phyloP scores from a whole-genome alignment of 176 grass and related monocot species.

The Oryza brachyantha region DNA sequence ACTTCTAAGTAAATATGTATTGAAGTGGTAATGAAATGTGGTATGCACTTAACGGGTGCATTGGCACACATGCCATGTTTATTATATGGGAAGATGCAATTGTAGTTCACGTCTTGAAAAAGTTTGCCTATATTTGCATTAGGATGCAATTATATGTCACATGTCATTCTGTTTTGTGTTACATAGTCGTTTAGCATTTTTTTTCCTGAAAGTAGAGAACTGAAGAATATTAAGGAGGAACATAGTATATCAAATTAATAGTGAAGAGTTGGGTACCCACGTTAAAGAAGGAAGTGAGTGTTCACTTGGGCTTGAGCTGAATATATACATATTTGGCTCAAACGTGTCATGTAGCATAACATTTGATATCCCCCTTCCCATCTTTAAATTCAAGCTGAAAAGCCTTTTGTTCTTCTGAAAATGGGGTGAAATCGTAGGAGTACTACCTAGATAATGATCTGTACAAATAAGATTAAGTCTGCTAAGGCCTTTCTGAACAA shows the following conservation, averaged over 20 bases:
- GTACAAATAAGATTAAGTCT: not conserved
- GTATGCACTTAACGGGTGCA: not conserved
- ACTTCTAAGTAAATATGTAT: not conserved
- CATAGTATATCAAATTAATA: not conserved
- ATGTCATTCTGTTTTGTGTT: not conserved
- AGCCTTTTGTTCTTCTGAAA: not conserved
- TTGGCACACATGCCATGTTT: not conserved
- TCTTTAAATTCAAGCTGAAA: not conserved
- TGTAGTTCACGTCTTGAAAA: slow-evolving; percentile 4
- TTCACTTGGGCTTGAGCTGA: not conserved
- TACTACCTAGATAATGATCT: not conserved
- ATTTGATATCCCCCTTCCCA: not conserved
- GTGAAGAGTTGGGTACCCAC: not conserved
- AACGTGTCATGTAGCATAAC: not conserved
- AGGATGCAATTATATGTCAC: not conserved
- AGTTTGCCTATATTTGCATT: not conserved
- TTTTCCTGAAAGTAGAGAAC: not conserved
- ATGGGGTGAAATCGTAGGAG: not conserved
- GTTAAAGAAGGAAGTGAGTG: not conserved
- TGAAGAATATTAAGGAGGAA: not conserved
- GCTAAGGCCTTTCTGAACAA: not conserved
- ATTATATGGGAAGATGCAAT: not conserved
- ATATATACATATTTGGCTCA: not conserved
- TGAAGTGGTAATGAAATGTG: not conserved
- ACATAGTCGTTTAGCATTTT: not conserved